Evolutionary conservation across 495 filamentous ascomycete genomes (phyloP).

Genomic region (Parachaetomium inaequale): DNA sequence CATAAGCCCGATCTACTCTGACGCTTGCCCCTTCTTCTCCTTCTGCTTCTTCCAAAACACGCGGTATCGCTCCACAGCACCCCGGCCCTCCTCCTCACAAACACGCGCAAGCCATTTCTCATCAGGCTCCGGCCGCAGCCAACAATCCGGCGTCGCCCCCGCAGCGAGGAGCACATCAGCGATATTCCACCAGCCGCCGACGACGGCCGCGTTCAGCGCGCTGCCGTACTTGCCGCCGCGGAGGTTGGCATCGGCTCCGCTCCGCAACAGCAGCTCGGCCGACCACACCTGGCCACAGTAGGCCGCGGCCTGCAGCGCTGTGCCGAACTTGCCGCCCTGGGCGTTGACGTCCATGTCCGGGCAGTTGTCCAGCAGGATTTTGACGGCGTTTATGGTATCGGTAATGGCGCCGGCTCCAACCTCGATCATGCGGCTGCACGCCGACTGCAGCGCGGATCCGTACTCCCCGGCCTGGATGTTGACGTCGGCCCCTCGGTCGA

Average conservation of each 20-base stretch:
- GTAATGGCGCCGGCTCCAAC: not conserved
- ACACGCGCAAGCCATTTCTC: not conserved
- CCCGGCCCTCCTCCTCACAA: not conserved
- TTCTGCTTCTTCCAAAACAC: constrained; percentile 3
- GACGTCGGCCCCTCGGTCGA: not conserved
- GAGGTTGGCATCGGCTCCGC: not conserved
- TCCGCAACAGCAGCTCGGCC: not conserved
- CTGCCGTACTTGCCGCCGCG: constrained; percentile 2
- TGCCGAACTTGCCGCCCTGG: not conserved
- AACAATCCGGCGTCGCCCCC: not conserved
- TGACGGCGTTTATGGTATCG: too few relatives aligned
- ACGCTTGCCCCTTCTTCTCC: not conserved
- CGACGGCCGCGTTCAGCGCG: not conserved
- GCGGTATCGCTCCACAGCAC: not conserved
- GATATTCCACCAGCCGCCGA: not conserved
- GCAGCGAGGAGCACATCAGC: not conserved
- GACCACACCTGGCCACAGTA: not conserved
- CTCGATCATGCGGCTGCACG: not conserved
- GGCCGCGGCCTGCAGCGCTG: not conserved
- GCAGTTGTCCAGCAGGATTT: not conserved
- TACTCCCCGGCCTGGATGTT: not conserved
- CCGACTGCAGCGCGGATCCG: not conserved
- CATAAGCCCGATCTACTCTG: too few relatives aligned
- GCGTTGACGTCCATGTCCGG: not conserved
- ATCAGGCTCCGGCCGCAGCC: not conserved